phyloP scores from a whole-genome alignment of 768 basidiomycete species.

The Porpolomopsis calyptriformis region DNA sequence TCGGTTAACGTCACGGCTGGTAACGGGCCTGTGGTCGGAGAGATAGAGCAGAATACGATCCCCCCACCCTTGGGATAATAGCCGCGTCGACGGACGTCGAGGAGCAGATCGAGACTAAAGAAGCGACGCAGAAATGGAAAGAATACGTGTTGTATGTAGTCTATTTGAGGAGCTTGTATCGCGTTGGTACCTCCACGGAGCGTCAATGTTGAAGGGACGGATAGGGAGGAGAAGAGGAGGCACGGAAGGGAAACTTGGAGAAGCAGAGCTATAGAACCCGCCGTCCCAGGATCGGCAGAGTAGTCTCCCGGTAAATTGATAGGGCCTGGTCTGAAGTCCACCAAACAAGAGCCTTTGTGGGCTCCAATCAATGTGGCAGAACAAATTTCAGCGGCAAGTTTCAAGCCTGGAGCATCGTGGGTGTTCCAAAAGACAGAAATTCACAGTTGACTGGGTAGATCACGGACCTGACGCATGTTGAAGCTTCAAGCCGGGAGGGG shows the following conservation, averaged over 20 bases:
- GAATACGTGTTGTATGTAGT: slow-evolving; percentile 56
- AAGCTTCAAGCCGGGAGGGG: slow-evolving; percentile 54
- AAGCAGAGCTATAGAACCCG: slow-evolving; percentile 57
- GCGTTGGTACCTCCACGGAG: slow-evolving; percentile 70
- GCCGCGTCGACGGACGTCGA: slow-evolving; percentile 48
- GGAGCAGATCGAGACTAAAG: slow-evolving; percentile 36
- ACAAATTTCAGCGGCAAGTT: slow-evolving; percentile 53
- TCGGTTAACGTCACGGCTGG: slow-evolving; percentile 31
- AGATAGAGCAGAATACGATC: slow-evolving; percentile 26
- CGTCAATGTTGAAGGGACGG: slow-evolving; percentile 35
- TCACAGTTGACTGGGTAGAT: neutral
- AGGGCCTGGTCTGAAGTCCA: slow-evolving; percentile 47
- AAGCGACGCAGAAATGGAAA: slow-evolving; percentile 57
- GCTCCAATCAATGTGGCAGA: slow-evolving; percentile 45
- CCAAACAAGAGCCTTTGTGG: slow-evolving; percentile 36
- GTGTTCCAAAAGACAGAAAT: neutral
- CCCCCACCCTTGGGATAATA: slow-evolving; percentile 73
- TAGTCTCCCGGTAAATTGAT: slow-evolving; percentile 32
- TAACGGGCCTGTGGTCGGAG: slow-evolving; percentile 2
- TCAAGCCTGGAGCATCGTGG: slow-evolving; percentile 36
- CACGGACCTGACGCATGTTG: slow-evolving; percentile 62
- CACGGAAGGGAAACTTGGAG: slow-evolving; percentile 65
- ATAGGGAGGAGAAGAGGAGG: slow-evolving; percentile 41
- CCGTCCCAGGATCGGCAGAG: slow-evolving; percentile 42
- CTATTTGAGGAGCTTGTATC: slow-evolving; percentile 59